These are phyloP conservation scores for Pseudogymnoascus sp. DNA, from an alignment of 2,329 filamentous ascomycete genomes.

Conservation along the genomic window DNA sequence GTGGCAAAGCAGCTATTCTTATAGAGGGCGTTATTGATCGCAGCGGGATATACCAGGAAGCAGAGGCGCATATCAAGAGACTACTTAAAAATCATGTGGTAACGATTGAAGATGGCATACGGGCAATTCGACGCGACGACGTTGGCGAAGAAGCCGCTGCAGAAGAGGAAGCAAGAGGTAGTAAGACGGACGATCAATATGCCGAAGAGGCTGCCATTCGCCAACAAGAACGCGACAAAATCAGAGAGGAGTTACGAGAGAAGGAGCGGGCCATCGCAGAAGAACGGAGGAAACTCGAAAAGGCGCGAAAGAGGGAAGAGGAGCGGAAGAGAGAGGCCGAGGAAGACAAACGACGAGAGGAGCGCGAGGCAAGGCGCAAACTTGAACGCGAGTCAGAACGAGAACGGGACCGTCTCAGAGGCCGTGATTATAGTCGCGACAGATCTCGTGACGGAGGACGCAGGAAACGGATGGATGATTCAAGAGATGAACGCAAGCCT, in stretches of 20 bases:
- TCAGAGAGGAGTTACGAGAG: conserved; percentile 50
- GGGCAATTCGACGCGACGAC: conserved; percentile 57
- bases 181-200: conserved; percentile 68
- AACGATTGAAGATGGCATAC: conserved; percentile 60
- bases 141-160: conserved; percentile 61
- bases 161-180: conserved; percentile 54
- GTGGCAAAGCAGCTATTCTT: conserved; percentile 62
- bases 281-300: conserved; percentile 50
- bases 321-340: conserved; percentile 38
- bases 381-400: conserved; percentile 22
- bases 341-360: conserved; percentile 35
- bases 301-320: conserved; percentile 43
- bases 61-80: conserved; percentile 56
- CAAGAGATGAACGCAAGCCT: conserved; percentile 6
- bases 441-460: conserved; percentile 11
- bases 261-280: conserved; percentile 51
- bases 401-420: conserved; percentile 20
- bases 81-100: conserved; percentile 54
- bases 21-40: conserved; percentile 72
- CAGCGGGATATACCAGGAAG: conserved; percentile 64
- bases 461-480: conserved; percentile 11
- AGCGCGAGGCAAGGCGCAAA: conserved; percentile 25
- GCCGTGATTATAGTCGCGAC: conserved; percentile 17
- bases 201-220: conserved; percentile 55
- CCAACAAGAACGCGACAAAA: conserved; percentile 50